phyloP scores from a whole-genome alignment of 257 asterid genomes.

The Nicotiana paniculata region DNA sequence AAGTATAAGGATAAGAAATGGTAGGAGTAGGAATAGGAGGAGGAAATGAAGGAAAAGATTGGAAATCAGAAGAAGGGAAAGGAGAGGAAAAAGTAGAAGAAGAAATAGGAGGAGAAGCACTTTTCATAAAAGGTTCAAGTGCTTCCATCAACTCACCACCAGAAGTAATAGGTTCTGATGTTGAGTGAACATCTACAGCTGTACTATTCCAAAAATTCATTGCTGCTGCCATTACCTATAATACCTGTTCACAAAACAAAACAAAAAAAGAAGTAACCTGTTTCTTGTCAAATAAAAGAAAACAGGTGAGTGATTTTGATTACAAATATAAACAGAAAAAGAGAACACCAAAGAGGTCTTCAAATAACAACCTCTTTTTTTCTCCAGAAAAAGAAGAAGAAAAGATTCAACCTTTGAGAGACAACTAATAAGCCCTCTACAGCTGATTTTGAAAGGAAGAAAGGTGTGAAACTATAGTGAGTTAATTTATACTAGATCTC shows the following conservation, averaged over 20 bases:
- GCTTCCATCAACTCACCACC: constrained; percentile 95
- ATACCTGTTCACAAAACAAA: neutral
- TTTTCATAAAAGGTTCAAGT: constrained; percentile 90
- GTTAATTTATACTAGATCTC: constrained; percentile 33
- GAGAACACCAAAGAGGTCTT: constrained; percentile 30
- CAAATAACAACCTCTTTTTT: constrained; percentile 65
- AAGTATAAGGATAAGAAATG: constrained; percentile 21
- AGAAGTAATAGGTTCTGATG: constrained; percentile 40
- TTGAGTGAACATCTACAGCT: constrained; percentile 21
- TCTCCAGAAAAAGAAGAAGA: constrained; percentile 17
- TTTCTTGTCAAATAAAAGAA: constrained; percentile 50
- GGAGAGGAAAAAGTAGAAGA: neutral
- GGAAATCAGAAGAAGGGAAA: constrained; percentile 1
- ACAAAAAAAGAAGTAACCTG: constrained; percentile 30
- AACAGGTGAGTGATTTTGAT: constrained; percentile 25
- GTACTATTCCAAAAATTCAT: constrained; percentile 68
- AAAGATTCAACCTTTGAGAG: constrained; percentile 26
- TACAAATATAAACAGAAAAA: neutral
- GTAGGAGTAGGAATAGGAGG: constrained; percentile 4
- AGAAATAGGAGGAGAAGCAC: constrained; percentile 37
- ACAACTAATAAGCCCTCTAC: constrained; percentile 63
- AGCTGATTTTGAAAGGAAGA: neutral
- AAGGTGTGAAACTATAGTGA: neutral
- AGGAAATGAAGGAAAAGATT: constrained; percentile 7
- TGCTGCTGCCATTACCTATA: constrained; percentile 52